phyloP scores from a whole-genome alignment of 345 rosid species.

The Carallia pectinifolia region DNA sequence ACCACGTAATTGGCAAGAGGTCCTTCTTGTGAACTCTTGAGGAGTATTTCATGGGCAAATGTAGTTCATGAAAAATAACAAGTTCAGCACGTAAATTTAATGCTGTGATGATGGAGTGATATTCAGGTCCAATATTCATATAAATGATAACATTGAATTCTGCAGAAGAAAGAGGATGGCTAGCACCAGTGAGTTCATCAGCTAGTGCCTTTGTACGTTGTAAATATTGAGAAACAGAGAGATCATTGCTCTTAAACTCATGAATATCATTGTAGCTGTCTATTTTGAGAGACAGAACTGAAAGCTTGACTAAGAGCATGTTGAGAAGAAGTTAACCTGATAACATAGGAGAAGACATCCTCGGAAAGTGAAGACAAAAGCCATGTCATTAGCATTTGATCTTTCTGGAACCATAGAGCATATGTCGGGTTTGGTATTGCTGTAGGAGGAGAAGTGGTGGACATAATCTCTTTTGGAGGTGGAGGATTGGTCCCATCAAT shows the following conservation, averaged over 20 bases:
- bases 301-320: neutral
- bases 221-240: neutral
- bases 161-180: neutral
- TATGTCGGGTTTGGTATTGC: too few relatives aligned
- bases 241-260: neutral
- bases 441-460: too few relatives aligned
- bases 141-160: neutral
- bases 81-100: too few relatives aligned
- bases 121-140: neutral
- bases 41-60: neutral
- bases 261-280: neutral
- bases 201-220: neutral
- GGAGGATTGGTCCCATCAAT: too few relatives aligned
- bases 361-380: too few relatives aligned
- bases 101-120: neutral
- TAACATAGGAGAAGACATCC: too few relatives aligned
- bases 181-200: neutral
- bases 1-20: neutral
- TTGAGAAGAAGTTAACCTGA: too few relatives aligned
- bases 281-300: neutral
- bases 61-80: neutral
- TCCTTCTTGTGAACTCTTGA: neutral
- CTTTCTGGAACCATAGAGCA: too few relatives aligned
- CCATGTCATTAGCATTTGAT: too few relatives aligned
- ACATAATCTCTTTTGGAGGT: too few relatives aligned